Evolutionary conservation across 805 yeast genomes (phyloP).

Genomic region (Cyberlindnera samutprakarnensis): DNA sequence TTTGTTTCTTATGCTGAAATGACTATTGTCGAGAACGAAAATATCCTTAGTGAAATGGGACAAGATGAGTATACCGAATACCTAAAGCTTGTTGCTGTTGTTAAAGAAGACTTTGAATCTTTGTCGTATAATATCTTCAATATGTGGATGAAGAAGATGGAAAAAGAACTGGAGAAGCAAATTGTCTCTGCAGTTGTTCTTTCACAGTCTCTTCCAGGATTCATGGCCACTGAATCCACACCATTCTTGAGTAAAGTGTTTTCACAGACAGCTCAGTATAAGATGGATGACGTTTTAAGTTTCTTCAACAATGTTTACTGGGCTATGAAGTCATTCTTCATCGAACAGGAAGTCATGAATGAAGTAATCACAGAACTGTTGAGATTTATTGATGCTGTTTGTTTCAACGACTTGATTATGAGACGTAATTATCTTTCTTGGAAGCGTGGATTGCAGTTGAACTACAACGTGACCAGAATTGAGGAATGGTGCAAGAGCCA

Average conservation of each 20-base stretch:
- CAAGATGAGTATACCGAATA: conserved; percentile 88
- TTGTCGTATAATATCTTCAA: conserved; percentile 90
- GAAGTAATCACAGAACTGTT: conserved; percentile 79
- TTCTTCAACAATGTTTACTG: conserved; percentile 86
- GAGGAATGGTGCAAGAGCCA: conserved; percentile 99
- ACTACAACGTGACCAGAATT: conserved; percentile 90
- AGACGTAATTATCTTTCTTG: conserved; percentile 90
- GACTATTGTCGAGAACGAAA: conserved; percentile 81
- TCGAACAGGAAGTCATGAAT: conserved; percentile 77
- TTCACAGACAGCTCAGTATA: conserved; percentile 60
- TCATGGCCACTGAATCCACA: conserved; percentile 73
- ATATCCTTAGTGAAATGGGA: conserved; percentile 75
- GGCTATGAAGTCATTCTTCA: conserved; percentile 86
- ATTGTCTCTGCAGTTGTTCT: conserved; percentile 92
- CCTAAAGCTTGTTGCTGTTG: conserved; percentile 79
- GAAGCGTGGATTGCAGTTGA: conserved; percentile 96
- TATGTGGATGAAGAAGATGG: conserved; percentile 95
- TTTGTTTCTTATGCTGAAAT: conserved; percentile 91
- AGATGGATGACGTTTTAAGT: conserved; percentile 91
- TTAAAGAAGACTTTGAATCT: conserved; percentile 89
- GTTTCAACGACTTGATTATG: conserved; percentile 94
- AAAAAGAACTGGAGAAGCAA: conserved; percentile 82
- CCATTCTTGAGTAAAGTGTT: conserved; percentile 83
- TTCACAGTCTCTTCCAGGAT: conserved; percentile 94
- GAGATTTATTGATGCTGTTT: conserved; percentile 81